Base-by-base conservation (phyloP, 1,139 yeast genomes). In the Maudiozyma humilis region DNA sequence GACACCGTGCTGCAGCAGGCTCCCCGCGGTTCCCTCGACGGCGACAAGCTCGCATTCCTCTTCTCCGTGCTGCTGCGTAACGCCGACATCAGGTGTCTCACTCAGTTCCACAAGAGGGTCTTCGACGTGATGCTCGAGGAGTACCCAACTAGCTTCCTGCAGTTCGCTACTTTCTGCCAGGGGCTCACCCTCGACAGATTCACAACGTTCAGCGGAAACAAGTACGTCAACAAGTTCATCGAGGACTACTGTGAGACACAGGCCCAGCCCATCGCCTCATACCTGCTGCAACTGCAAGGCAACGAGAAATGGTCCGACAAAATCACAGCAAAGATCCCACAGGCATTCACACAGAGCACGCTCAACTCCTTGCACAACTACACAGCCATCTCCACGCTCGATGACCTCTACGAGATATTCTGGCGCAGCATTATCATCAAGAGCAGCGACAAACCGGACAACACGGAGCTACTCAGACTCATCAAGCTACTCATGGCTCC, bases 21-120 rank as follows among this genome's bases (percentile, higher is more conserved):
- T 6, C 47, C 45, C 31, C 42, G 40, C 5, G 19, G 37, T 44
- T 55, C 18, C 32, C 65, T 45, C 39, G 40, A 53, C 7, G 55
- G 62, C 12, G 53, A 57, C 19, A 51, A 53, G 6, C 25, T 61
- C 12, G 49, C 63, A 3, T 55, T 63, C 51, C 60, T 76, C 36
- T 66, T 74, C 39, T 63, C 77, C 1, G 63, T 75, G 4, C 50
- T 78, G 12, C 60, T 80, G 44, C 77, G 89, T 68, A 83, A 83
- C 54, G 68, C 78, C 50, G 79, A 77, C 36, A 57, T 73, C n/a
- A 66, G 69, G 42, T 63, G 67, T 2, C 63, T 82, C 41, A 72
- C 79, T 2, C 73, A 69, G 50, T 62, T 60, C 43, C 80, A 79
- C 55, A 66, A 67, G 36, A 49, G 53, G n/a, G 53, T 76, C 18